Conservation (phyloP, 306 rosid genomes). For the Acacia confusa region DNA sequence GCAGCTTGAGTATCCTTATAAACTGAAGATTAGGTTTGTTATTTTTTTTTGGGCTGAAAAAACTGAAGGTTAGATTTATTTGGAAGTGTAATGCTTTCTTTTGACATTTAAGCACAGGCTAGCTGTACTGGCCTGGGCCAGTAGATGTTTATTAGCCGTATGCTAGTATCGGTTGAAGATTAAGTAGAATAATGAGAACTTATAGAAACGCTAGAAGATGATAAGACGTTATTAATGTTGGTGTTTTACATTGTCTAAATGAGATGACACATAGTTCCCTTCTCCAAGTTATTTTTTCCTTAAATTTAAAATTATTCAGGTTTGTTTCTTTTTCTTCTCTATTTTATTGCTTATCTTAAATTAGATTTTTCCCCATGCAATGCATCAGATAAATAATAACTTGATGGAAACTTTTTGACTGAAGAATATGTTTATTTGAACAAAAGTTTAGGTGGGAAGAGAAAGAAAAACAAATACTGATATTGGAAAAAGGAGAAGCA, state of each 20-base stretch:
- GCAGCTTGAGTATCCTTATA: background rate
- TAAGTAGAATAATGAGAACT: background rate
- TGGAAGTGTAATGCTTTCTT: background rate
- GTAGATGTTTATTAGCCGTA: background rate
- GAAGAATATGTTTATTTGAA: background rate
- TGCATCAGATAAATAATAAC: too few relatives aligned
- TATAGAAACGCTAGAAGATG: background rate
- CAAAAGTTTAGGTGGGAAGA: background rate
- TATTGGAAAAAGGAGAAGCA: background rate
- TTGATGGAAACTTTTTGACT: background rate
- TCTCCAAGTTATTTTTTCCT: slow-evolving; percentile 1
- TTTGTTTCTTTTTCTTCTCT: slow-evolving; percentile 20
- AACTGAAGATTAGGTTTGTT: background rate
- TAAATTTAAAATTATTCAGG: background rate
- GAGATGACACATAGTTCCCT: background rate
- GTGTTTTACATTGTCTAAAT: slow-evolving; percentile 1
- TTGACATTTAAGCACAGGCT: background rate
- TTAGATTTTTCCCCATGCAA: background rate
- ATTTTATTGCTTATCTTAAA: slow-evolving; percentile 21
- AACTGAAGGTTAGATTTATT: background rate
- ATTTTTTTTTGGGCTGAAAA: too few relatives aligned
- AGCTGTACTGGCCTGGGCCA: background rate
- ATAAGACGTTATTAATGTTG: background rate
- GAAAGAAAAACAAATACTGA: background rate
- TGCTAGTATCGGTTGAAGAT: background rate